These are phyloP conservation scores for Pezicula rhizophila DNA, from an alignment of 2,329 filamentous ascomycete species.

Conservation along the genomic window DNA sequence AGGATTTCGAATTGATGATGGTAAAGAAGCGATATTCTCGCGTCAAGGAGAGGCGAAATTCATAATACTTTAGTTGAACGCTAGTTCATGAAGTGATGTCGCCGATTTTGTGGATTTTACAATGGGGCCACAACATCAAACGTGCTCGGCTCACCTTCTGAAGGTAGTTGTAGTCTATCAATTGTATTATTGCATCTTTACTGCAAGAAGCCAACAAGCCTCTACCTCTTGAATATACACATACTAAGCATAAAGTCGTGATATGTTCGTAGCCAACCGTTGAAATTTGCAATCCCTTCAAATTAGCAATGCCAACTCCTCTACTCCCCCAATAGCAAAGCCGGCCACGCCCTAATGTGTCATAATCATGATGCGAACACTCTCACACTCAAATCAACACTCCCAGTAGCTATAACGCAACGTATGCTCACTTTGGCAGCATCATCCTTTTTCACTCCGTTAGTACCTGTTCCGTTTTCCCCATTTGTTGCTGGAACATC, in stretches of 20 bases:
- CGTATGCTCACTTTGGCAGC: slow-evolving; percentile 58
- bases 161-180: too few relatives aligned
- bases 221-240: slow-evolving; percentile 12
- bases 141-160: too few relatives aligned
- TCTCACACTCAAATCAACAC: slow-evolving; percentile 73
- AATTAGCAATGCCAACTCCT: slow-evolving; percentile 15
- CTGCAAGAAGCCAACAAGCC: too few relatives aligned
- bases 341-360: not conserved
- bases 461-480: slow-evolving; percentile 41
- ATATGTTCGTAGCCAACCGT: slow-evolving; percentile 20
- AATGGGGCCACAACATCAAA: too few relatives aligned
- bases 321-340: slow-evolving; percentile 13
- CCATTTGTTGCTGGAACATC: slow-evolving; percentile 40
- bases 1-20: too few relatives aligned
- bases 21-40: too few relatives aligned
- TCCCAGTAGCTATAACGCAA: slow-evolving; percentile 81
- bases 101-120: too few relatives aligned
- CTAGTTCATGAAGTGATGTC: too few relatives aligned
- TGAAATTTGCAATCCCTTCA: slow-evolving; percentile 5
- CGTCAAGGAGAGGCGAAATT: too few relatives aligned
- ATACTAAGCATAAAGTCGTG: slow-evolving; percentile 23
- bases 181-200: too few relatives aligned
- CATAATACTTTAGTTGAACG: too few relatives aligned
- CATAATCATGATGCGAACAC: slow-evolving; percentile 57
- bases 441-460: slow-evolving; percentile 41